Evolutionary conservation across 2,329 filamentous ascomycete genomes (phyloP).

Genomic region (Aspergillus candidus): DNA sequence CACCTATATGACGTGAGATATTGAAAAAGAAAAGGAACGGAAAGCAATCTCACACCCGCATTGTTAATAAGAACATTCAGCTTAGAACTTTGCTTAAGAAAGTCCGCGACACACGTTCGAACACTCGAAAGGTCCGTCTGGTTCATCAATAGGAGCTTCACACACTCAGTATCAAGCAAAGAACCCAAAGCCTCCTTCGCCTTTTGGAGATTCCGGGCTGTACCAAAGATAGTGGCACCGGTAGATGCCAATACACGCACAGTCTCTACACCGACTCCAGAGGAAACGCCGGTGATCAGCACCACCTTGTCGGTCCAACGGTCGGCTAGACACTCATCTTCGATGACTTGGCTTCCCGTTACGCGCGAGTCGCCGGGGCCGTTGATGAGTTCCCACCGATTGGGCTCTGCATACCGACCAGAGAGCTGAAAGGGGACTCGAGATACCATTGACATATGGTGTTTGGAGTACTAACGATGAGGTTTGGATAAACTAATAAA

Average conservation of each 20-base stretch:
- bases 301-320: conserved; percentile 10
- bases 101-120: conserved; percentile 5
- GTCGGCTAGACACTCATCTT: conserved; percentile 18
- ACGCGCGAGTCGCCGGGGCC: conserved; percentile 22
- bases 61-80: conserved; percentile 36
- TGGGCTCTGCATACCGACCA: too few relatives aligned
- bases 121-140: conserved; percentile 11
- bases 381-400: conserved; percentile 1
- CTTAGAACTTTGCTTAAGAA: conserved; percentile 8
- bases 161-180: conserved; percentile 15
- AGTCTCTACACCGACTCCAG: conserved; percentile 42
- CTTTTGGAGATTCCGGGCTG: conserved; percentile 32
- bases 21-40: too few relatives aligned
- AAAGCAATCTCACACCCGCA: conserved; percentile 33
- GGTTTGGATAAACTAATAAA: too few relatives aligned
- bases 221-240: conserved; percentile 30
- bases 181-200: conserved; percentile 23
- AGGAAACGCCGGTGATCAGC: conserved; percentile 15
- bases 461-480: too few relatives aligned
- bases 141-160: conserved; percentile 15
- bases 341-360: conserved; percentile 32
- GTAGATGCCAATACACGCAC: conserved; percentile 37
- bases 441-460: too few relatives aligned
- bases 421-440: too few relatives aligned
- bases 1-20: too few relatives aligned